Conservation (phyloP, 108 stramenopile species). For the Cylindrotheca fusiformis region DNA sequence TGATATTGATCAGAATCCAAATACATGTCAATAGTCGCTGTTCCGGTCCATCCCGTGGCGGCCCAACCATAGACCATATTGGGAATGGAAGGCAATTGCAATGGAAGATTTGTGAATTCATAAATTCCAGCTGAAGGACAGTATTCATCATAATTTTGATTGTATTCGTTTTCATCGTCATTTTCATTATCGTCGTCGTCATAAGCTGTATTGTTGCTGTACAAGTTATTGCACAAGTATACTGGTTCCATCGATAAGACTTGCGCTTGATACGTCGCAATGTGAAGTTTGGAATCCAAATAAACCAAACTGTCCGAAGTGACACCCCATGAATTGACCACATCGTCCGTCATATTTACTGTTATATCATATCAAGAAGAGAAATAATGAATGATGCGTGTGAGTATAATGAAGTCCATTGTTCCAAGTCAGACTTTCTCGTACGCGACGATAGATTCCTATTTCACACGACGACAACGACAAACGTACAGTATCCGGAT, state of each 20-base stretch:
- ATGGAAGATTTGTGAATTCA: background rate
- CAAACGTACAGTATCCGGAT: too few species aligned
- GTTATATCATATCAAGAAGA: too few species aligned
- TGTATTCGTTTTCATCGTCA: background rate
- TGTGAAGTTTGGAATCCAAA: background rate
- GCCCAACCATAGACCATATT: background rate
- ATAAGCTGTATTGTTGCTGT: background rate
- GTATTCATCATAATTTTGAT: background rate
- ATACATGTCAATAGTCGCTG: background rate
- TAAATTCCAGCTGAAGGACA: background rate
- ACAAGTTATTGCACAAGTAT: background rate
- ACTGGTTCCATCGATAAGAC: background rate
- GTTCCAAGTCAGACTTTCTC: too few species aligned
- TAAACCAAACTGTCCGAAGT: background rate
- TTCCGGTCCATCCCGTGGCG: background rate
- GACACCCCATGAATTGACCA: too few species aligned
- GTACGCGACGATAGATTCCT: too few species aligned
- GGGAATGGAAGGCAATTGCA: background rate
- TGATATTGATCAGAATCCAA: background rate
- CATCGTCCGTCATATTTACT: background rate
- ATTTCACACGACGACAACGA: too few species aligned
- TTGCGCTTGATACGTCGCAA: background rate
- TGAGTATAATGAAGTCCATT: too few species aligned
- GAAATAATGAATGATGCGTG: too few species aligned
- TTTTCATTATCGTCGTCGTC: background rate